phyloP scores from a whole-genome alignment of 805 yeast species.

The Ogataea pini region DNA sequence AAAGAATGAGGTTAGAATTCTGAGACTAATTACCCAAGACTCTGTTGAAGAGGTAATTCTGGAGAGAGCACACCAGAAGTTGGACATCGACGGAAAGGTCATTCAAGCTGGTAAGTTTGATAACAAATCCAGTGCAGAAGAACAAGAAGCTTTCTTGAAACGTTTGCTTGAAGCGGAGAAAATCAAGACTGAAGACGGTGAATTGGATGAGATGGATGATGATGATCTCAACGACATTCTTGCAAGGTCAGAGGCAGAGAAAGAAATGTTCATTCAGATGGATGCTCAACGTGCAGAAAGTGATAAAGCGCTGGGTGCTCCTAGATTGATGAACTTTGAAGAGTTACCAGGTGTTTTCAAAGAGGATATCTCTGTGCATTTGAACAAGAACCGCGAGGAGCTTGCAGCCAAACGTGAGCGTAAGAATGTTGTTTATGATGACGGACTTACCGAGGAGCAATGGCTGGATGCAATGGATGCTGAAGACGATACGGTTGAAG shows the following conservation, averaged over 20 bases:
- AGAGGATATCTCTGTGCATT: conserved; percentile 52
- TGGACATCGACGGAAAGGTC: conserved; percentile 86
- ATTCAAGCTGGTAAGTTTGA: conserved; percentile 91
- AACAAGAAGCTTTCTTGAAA: conserved; percentile 78
- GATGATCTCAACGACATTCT: conserved; percentile 73
- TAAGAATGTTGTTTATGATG: conserved; percentile 61
- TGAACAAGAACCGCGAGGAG: conserved; percentile 43
- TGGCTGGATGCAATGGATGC: conserved; percentile 79
- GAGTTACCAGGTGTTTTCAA: conserved; percentile 83
- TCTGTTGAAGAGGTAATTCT: conserved; percentile 82
- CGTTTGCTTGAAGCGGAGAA: conserved; percentile 71
- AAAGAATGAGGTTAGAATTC: conserved; percentile 80
- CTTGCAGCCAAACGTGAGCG: conserved; percentile 66
- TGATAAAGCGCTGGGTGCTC: conserved; percentile 36
- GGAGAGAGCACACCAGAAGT: conserved; percentile 79
- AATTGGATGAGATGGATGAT: conserved; percentile 55
- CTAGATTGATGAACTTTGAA: conserved; percentile 61
- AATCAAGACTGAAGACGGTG: conserved; percentile 41
- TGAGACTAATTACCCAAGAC: conserved; percentile 76
- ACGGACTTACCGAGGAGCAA: conserved; percentile 72
- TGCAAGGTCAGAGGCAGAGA: conserved; percentile 68
- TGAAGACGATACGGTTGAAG: conserved; percentile 64
- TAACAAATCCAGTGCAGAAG: conserved; percentile 83
- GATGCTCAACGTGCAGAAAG: conserved; percentile 53
- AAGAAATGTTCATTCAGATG: conserved; percentile 52